These are phyloP conservation scores for Saccharomyces hybrid DNA, from an alignment of 1,139 yeast species.

Conservation along the genomic window DNA sequence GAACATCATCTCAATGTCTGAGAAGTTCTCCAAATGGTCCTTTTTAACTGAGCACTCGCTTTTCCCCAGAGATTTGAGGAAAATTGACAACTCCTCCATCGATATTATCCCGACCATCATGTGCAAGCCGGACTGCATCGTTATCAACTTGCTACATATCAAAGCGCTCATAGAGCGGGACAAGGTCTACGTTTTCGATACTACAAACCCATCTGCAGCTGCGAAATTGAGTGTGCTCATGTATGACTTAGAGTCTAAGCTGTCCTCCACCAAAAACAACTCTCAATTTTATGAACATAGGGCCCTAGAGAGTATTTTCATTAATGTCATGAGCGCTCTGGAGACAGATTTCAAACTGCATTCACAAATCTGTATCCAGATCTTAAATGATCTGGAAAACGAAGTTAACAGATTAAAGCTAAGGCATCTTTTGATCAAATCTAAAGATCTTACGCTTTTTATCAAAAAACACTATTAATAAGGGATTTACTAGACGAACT, in stretches of 20 bases:
- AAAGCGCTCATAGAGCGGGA: constrained; percentile 80
- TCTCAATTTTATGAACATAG: constrained; percentile 63
- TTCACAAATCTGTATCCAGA: constrained; percentile 56
- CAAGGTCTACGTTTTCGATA: constrained; percentile 76
- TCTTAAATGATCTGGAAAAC: constrained; percentile 57
- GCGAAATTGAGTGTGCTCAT: constrained; percentile 71
- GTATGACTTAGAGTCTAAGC: constrained; percentile 77
- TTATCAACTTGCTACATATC: constrained; percentile 75
- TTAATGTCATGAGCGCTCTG: constrained; percentile 74
- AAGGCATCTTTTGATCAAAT: constrained; percentile 57
- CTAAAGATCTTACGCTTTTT: constrained; percentile 56
- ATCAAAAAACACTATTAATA: constrained; percentile 59
- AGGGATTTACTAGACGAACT: constrained; percentile 66
- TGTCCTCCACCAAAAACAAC: constrained; percentile 36
- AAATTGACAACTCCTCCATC: constrained; percentile 79
- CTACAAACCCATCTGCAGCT: constrained; percentile 46
- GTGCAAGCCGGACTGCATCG: constrained; percentile 60
- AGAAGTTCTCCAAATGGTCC: constrained; percentile 69
- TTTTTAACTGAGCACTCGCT: constrained; percentile 61
- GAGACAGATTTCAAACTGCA: constrained; percentile 80
- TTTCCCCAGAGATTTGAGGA: constrained; percentile 68
- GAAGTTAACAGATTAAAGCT: constrained; percentile 62
- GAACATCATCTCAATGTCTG: constrained; percentile 62
- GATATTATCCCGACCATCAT: constrained; percentile 86
- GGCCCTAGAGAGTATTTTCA: constrained; percentile 80